Evolutionary conservation across 2,329 filamentous ascomycete species (phyloP), one percentile per base, ranked within the genome.

Genomic region (Clarireedia paspali): DNA sequence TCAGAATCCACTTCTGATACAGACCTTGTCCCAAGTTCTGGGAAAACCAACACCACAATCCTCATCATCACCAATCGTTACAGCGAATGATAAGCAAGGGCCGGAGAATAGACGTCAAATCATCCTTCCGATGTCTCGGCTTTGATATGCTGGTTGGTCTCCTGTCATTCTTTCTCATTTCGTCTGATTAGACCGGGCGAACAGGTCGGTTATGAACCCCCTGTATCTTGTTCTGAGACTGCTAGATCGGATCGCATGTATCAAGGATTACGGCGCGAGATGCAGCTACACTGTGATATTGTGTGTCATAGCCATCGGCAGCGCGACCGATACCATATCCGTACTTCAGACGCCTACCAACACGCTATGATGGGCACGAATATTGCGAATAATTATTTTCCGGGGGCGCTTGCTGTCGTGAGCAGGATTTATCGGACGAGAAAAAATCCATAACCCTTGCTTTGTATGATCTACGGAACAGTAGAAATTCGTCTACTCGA

Each of bases 1-100:
- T 53, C 50, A 53, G 20, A 53, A 46, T n/a, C 9, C 20, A 47
- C 9, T 47, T 47, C 50, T 53, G 50, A 40, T 40, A 53, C 50
- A 47, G 14, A n/a, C 2, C 40, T 53, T 23, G 50, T 53, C 27
- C 40, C 50, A 47, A 36, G 27, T 38, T 34, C 30, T 34, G 10
- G 10, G 5, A 34, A 34, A 34, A 12, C 1, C 27, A 36, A 53
- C 40, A 20, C 50, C 50, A 47, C 20, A 9, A 36, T 9, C 30
- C 30, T 17, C 27, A 47, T 24, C 26, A 17, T 3, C 5, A 4
- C 27, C 50, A 47, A 53, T 53, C 20, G 15, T 6, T 5, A 20
- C 2, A 3, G 6, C 17, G 17, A 20, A 26, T 3, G 4, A n/a
- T 10, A 24, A 17, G 40, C 20, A 14, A 12, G 6, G 9, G 46